A percentile compares a stretch with the other conserved stretches of the same genome.
Conservation (phyloP, 495 filamentous ascomycete species). For the Neurospora sublineolata region DNA sequence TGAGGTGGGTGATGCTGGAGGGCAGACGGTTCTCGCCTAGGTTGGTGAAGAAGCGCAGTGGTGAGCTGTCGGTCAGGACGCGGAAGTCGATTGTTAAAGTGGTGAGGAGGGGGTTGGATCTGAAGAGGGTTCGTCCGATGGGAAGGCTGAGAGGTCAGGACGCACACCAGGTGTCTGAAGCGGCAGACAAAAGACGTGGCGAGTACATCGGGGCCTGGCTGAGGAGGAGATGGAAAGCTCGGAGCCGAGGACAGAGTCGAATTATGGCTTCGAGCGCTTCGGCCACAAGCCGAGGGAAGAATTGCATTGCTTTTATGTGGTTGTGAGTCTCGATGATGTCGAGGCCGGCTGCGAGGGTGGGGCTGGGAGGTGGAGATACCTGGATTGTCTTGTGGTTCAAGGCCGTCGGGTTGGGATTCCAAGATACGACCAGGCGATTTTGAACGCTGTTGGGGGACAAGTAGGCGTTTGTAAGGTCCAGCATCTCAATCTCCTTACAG, state of each 20-base stretch:
- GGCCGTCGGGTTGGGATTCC: not conserved
- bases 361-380: not conserved
- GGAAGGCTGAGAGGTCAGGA: not conserved
- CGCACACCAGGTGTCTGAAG: no score
- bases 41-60: no score
- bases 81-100: not conserved
- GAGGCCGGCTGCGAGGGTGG: not conserved
- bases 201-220: no score
- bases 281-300: not conserved
- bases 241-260: not conserved
- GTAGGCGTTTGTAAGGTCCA: accelerated
- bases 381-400: not conserved
- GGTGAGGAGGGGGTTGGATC: not conserved
- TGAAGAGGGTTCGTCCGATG: not conserved
- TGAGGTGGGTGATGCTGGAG: no score
- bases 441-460: not conserved
- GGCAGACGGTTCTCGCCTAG: no score
- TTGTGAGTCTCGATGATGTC: not conserved
- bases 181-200: no score
- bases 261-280: not conserved
- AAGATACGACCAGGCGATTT: not conserved
- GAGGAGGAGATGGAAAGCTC: not conserved
- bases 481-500: not conserved
- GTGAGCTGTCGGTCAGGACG: no score
- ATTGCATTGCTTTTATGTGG: accelerated